phyloP scores from a whole-genome alignment of 2,329 filamentous ascomycete species.

The Ophiostoma tasmaniense region DNA sequence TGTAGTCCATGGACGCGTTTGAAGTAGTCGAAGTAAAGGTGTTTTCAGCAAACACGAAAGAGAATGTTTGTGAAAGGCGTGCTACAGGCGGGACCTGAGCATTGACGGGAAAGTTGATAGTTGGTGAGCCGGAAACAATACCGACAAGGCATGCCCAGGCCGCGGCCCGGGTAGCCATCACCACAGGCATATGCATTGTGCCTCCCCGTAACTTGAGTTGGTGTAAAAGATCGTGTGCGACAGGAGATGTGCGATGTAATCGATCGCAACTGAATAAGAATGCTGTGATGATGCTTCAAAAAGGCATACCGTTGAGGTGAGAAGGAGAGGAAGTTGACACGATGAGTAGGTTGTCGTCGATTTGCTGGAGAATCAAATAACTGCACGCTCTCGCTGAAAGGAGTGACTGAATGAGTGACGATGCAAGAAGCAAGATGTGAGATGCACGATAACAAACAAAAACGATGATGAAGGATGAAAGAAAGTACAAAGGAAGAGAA shows the following conservation, averaged over 20 bases:
- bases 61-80: constrained; percentile 56
- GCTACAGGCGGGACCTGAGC: constrained; percentile 76
- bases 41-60: constrained; percentile 60
- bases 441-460: not conserved
- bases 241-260: not conserved
- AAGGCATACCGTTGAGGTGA: not conserved
- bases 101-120: constrained; percentile 64
- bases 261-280: not conserved
- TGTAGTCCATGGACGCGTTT: constrained; percentile 50
- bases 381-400: constrained; percentile 2
- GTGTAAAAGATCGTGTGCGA: not conserved
- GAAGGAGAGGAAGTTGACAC: not conserved
- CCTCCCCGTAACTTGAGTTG: not conserved
- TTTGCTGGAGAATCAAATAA: not conserved
- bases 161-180: constrained; percentile 12
- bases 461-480: not conserved
- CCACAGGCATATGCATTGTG: constrained; percentile 13
- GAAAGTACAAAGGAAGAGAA: not conserved
- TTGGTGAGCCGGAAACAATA: constrained; percentile 30
- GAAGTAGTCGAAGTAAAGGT: constrained; percentile 57
- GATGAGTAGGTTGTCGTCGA: not conserved
- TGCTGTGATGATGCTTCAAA: not conserved
- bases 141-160: constrained; percentile 17
- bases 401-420: constrained; percentile 3
- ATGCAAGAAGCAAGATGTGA: not conserved